Conservation (phyloP, 805 yeast genomes). For the Blastobotrys mokoenaii region DNA sequence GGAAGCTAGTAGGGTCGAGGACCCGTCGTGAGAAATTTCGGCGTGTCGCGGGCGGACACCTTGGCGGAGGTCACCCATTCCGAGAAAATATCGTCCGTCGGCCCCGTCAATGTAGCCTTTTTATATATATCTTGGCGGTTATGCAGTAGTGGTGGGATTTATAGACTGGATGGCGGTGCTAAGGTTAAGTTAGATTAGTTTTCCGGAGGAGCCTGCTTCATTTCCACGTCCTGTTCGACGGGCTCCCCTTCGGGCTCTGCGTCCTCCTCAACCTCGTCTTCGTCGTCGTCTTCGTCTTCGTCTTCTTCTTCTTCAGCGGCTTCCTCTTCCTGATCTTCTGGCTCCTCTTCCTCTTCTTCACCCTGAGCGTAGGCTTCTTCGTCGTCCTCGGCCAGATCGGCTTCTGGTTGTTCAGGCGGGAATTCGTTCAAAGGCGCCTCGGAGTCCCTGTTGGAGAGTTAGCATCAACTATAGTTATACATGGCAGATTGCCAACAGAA, state of each 20-base stretch:
- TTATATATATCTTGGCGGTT: too few species aligned
- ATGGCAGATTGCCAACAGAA: too few species aligned
- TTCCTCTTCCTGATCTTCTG: constrained; percentile 50
- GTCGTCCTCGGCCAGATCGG: constrained; percentile 55
- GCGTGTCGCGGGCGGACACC: too few species aligned
- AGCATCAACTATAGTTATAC: too few species aligned
- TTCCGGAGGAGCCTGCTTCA: constrained; percentile 21
- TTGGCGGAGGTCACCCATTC: too few species aligned
- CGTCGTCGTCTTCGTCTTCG: constrained; percentile 32
- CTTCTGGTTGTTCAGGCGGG: constrained; percentile 72
- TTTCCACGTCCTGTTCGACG: constrained; percentile 27
- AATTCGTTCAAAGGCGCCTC: constrained; percentile 54
- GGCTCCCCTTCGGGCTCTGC: constrained; percentile 39
- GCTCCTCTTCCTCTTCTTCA: constrained; percentile 28
- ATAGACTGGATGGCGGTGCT: too few species aligned
- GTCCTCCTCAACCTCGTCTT: constrained; percentile 38
- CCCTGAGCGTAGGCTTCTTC: constrained; percentile 37
- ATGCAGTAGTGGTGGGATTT: too few species aligned
- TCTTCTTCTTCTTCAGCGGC: constrained; percentile 16
- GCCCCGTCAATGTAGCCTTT: too few species aligned
- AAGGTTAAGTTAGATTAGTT: too few species aligned
- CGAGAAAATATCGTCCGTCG: too few species aligned
- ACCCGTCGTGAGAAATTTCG: too few species aligned
- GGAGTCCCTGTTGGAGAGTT: constrained; percentile 38
- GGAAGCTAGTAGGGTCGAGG: too few species aligned